Evolutionary conservation across 306 rosid species (phyloP), one percentile per base, ranked within the genome.

Genomic region (Geum urbanum): DNA sequence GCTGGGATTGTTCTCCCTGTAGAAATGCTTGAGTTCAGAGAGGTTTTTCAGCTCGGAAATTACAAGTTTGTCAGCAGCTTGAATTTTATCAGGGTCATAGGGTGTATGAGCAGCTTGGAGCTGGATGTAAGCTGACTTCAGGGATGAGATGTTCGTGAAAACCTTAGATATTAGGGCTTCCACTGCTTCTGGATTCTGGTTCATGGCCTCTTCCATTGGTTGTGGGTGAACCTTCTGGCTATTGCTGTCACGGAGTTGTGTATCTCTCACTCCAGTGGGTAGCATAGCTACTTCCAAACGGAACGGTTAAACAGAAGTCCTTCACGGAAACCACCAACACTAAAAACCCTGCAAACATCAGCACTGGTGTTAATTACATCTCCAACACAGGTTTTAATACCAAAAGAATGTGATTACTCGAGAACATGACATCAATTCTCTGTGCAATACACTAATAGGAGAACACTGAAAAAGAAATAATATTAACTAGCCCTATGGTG

Each of bases 71-170:
- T 91, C 99, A 0, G 97, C 96, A 16, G 83, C 86, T 82, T 95
- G 99, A 72, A 95, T 95, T 78, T 95, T 87, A 20, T 89, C 99
- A 63, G 99, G 96, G 78, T 95, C 96, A 68, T 95, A 95, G 62
- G 99, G 99, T 73, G 99, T 95, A 77, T 95, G 99, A 73, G 99
- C 99, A 62, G 95, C 71, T 87, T 95, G 99, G 78, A 95, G 95
- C 85, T 95, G 88, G 74, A 95, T 95, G 83, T 95, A 95, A 47
- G 97, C 96, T 5, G 97, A 82, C 79, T 95, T 95, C 72, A 95
- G 81, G 65, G 97, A 82, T 13, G 99, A 95, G 60, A 95, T 78
- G 77, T 95, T 95, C 0, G 96, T 79, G 73, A 95, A 91, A 56
- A 95, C 66, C 77, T 88, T 84, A 56, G 99, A 84, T 72, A 95